Base-by-base conservation (phyloP, 495 filamentous ascomycete species). In the Talaromyces nanjingensis region DNA sequence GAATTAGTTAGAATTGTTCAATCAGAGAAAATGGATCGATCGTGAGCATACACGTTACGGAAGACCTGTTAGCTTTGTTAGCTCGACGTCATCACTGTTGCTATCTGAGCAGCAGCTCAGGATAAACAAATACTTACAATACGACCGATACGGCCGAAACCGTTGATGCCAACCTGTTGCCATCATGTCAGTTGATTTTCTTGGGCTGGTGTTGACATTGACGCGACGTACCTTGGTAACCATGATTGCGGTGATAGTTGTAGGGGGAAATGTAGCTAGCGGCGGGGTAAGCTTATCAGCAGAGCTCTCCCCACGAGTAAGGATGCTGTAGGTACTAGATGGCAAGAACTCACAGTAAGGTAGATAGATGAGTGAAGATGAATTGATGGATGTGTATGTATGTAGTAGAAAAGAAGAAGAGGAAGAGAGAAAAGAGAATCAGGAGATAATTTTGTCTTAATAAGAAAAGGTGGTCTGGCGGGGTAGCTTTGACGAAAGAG, bases 111-210 rank as follows among this genome's bases (percentile, higher is more conserved):
- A 39, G 16, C 33, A 47, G 53, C 29, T 14, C 20, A 18, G n/a
- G 7, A 27, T 27, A 3, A 42, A 29, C 29, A 31, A 57, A 22
- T 54, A 81, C 81, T 78, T 73, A 92, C 96, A 77, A 98, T 97
- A 77, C 94, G 89, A 68, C 94, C 94, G 79, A 98, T 98, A 79
- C 94, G 93, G 83, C 94, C 94, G 84, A 98, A 98, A 77, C 94
- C 94, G 87, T 97, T 98, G 86, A 96, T 97, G 72, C 92, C 92
- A 71, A 96, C 91, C 87, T 93, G 60, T 16, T 47, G 16, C 20
- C 62, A 59, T 34, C 34, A 53, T 27, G 27, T 66, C 33, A 42
- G 37, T 34, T 59, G 16, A 59, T 55, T 5, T 9, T 18, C 12
- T 55, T 65, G 37, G n/a, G 42, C 7, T 25, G 14, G 12, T 12